phyloP scores from a whole-genome alignment of 257 asterid species.

The Scutellaria baicalensis region DNA sequence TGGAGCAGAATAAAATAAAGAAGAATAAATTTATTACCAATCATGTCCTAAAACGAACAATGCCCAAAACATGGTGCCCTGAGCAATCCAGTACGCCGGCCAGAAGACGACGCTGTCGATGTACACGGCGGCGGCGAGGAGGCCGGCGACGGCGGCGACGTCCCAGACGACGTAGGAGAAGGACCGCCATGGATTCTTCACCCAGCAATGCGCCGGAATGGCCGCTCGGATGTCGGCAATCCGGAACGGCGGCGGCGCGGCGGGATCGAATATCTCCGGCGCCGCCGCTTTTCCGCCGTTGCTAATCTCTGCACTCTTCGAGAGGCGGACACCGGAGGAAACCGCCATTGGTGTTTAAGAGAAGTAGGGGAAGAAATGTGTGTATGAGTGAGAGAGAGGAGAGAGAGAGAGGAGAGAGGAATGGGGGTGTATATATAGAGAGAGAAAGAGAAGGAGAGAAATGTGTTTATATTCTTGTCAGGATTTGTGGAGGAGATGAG shows the following conservation, averaged over 20 bases:
- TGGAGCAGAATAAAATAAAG: neutral
- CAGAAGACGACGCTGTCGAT: constrained; percentile 33
- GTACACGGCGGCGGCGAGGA: constrained; percentile 33
- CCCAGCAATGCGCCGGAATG: constrained; percentile 70
- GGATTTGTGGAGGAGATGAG: constrained; percentile 19
- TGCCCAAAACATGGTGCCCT: constrained; percentile 74
- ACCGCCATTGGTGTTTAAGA: constrained; percentile 20
- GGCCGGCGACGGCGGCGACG: constrained; percentile 18
- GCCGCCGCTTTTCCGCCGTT: constrained; percentile 18
- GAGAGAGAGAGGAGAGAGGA: neutral
- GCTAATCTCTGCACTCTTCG: constrained; percentile 1
- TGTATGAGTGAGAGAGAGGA: neutral
- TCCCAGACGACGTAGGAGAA: constrained; percentile 39
- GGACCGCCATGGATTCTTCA: constrained; percentile 51
- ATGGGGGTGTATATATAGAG: neutral
- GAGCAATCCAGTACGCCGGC: constrained; percentile 52
- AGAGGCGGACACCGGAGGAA: constrained; percentile 21
- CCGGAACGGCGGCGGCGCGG: constrained; percentile 58
- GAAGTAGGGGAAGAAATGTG: neutral
- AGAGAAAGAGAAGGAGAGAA: neutral
- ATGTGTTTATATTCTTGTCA: neutral
- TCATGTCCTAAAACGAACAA: constrained; percentile 73
- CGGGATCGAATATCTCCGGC: constrained; percentile 34
- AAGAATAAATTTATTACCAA: constrained; percentile 27
- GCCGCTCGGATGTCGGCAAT: constrained; percentile 53